A percentile compares a stretch with the other conserved stretches of the same genome.
Evolutionary conservation across 2,329 filamentous ascomycete species (phyloP).

Genomic region (Rhinocladiella similis): DNA sequence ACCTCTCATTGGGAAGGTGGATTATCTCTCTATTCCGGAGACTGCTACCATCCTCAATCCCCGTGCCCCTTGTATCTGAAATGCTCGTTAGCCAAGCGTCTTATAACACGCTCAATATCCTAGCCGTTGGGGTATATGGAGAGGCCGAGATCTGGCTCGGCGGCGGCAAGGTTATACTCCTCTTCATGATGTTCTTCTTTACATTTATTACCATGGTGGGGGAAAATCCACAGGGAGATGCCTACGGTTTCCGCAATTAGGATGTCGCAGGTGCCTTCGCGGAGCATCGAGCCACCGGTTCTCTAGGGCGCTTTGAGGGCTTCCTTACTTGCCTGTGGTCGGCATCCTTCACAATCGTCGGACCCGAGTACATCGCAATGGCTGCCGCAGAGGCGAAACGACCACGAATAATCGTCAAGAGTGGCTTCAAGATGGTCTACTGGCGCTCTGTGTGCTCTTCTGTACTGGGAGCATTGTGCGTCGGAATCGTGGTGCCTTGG

Average conservation of each 20-base stretch:
- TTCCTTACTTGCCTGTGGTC: slow-evolving; percentile 70
- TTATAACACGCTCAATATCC: slow-evolving; percentile 58
- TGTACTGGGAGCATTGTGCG: slow-evolving; percentile 66
- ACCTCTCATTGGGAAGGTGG: too few species aligned
- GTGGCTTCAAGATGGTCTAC: slow-evolving; percentile 72
- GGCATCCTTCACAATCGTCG: slow-evolving; percentile 65
- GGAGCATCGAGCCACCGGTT: slow-evolving; percentile 60
- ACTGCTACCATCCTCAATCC: too few species aligned
- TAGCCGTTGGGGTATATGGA: slow-evolving; percentile 69
- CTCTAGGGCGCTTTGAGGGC: slow-evolving; percentile 54
- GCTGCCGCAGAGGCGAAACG: slow-evolving; percentile 67
- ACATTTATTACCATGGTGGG: slow-evolving; percentile 80
- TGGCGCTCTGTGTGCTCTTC: slow-evolving; percentile 75
- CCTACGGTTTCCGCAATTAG: slow-evolving; percentile 70
- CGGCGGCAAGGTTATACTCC: slow-evolving; percentile 56
- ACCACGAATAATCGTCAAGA: slow-evolving; percentile 66
- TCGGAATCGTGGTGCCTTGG: slow-evolving; percentile 69
- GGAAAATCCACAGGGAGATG: slow-evolving; percentile 69
- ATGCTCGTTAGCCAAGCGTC: neutral
- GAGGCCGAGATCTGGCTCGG: slow-evolving; percentile 70
- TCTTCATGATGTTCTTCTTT: slow-evolving; percentile 53
- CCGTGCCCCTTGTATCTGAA: neutral
- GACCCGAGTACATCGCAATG: slow-evolving; percentile 63
- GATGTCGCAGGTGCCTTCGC: slow-evolving; percentile 62
- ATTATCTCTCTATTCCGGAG: too few species aligned